Evolutionary conservation across 176 grass and related monocot genomes (phyloP), one percentile per base, ranked within the genome.

Genomic region (Ensete glaucum): DNA sequence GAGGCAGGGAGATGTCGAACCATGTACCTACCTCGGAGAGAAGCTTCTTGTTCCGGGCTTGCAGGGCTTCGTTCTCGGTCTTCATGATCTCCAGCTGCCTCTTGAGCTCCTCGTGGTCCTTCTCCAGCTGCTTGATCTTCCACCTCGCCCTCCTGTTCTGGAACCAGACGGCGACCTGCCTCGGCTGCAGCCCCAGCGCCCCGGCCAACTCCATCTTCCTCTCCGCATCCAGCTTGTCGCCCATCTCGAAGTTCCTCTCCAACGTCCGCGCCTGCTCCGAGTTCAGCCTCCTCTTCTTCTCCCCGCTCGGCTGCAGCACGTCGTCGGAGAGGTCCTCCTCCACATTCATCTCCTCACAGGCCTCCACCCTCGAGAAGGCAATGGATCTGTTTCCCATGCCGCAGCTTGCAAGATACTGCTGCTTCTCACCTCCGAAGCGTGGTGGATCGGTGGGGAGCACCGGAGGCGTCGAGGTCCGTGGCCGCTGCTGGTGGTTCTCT

Each of bases 51-150:
- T 75, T 75, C 16, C 59, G 54, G 16, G 73, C 26, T 20, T 75
- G 22, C 16, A 75, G 73, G 54, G 53, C 53, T 3, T 59, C 54
- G 2, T 75, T 75, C 54, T 74, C 72, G 7, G 54, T 19, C 43
- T 58, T 74, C 25, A 74, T 55, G 54, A 54, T 54, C 11, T 74
- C 53, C 9, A 74, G 15, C 54, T 29, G 53, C 24, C 72, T 74
- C 72, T 27, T 48, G 25, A 74, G 54, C 16, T 55, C 54, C 1
- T 58, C 53, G 9, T 74, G 34, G 54, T 74, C 54, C 54, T 48
- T 74, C 72, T 74, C 54, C 72, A 59, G 25, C 26, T 58, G 53
- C 72, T 74, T 74, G 72, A 54, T 74, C 72, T 74, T 74, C 72
- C 72, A 74, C 25, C 72, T 74, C 20, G 72, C 72, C 53, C 72